These are phyloP conservation scores for Solanum bulbocastanum DNA, from an alignment of 257 asterid genomes.

Conservation along the genomic window DNA sequence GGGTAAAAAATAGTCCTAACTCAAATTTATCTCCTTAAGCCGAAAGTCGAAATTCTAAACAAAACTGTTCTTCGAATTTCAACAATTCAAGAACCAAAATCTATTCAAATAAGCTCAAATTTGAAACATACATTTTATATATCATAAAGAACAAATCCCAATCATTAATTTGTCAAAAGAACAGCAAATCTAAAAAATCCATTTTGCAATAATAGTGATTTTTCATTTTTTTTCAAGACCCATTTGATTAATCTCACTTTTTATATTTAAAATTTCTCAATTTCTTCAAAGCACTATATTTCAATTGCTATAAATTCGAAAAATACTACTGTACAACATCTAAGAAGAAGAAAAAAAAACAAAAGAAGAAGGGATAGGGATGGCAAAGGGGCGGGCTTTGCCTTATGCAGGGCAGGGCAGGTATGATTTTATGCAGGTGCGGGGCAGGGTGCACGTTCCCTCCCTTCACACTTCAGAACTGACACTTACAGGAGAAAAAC, in stretches of 20 bases:
- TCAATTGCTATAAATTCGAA: neutral
- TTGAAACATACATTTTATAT: neutral
- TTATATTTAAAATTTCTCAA: neutral
- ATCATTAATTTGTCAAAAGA: neutral
- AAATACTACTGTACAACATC: neutral
- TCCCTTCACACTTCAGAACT: neutral
- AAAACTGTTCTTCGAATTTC: neutral
- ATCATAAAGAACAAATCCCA: neutral
- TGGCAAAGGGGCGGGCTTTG: neutral
- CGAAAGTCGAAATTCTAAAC: neutral
- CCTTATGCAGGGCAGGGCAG: neutral
- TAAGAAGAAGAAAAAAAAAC: neutral
- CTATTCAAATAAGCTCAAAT: neutral
- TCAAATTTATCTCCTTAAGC: neutral
- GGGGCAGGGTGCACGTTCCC: neutral
- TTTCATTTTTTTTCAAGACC: neutral
- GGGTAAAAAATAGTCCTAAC: neutral
- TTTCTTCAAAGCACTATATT: neutral
- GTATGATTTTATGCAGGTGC: neutral
- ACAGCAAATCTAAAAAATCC: neutral
- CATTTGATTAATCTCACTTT: neutral
- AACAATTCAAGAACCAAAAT: neutral
- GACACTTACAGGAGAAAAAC: neutral
- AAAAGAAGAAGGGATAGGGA: neutral
- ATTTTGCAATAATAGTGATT: neutral